A percentile compares a stretch with the other conserved stretches of the same genome.
Evolutionary conservation across 2,329 filamentous ascomycete genomes (phyloP).

Genomic region (Colletotrichum filicis): DNA sequence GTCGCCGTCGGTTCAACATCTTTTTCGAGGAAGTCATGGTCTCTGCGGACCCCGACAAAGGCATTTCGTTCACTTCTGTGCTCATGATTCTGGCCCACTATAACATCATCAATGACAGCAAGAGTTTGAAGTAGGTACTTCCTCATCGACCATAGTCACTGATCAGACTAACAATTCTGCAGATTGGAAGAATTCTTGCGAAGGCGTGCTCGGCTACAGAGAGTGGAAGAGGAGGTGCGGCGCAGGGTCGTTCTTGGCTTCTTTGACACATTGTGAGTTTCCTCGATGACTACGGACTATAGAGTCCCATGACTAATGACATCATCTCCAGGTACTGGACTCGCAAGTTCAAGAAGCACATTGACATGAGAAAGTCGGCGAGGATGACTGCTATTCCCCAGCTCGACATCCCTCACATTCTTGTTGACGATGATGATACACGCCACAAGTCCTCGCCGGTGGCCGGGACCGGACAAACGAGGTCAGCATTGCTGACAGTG

Average conservation of each 20-base stretch:
- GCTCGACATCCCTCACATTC: conserved; percentile 88
- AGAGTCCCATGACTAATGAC: conserved; percentile 36
- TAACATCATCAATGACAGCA: conserved; percentile 98
- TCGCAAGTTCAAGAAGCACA: conserved; percentile 80
- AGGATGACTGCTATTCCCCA: conserved; percentile 84
- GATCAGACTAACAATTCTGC: background rate
- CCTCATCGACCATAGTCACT: background rate
- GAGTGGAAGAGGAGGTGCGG: conserved; percentile 93
- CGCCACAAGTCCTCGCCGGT: conserved; percentile 35
- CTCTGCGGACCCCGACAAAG: conserved; percentile 87
- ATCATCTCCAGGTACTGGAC: conserved; percentile 74
- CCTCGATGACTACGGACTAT: background rate
- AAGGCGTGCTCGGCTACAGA: conserved; percentile 87
- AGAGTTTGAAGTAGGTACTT: conserved; percentile 80
- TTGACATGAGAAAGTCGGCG: conserved; percentile 77
- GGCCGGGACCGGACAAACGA: conserved; percentile 40
- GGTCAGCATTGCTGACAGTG: conserved; percentile 48
- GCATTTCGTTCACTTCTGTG: conserved; percentile 91
- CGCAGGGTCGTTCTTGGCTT: conserved; percentile 92
- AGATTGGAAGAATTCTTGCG: conserved; percentile 95
- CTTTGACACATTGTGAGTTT: conserved; percentile 84
- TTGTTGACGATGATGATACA: conserved; percentile 77
- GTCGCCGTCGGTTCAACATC: conserved; percentile 85
- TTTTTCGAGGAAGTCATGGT: conserved; percentile 98
- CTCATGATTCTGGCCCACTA: conserved; percentile 98